These are phyloP conservation scores for Spongispora temasekensis DNA, from an alignment of 1,284 basidiomycete genomes.

Conservation along the genomic window DNA sequence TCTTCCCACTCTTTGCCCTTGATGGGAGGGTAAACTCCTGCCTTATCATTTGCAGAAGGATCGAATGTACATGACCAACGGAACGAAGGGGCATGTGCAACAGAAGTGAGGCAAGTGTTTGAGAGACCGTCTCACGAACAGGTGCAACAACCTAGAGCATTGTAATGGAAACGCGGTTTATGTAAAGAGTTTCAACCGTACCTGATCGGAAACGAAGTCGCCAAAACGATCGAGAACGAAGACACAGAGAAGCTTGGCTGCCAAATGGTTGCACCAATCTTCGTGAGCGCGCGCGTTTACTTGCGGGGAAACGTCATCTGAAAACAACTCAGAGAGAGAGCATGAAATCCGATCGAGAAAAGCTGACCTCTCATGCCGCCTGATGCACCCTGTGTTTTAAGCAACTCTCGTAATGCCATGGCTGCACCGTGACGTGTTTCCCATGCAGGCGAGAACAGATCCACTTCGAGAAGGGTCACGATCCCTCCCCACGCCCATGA, in stretches of 20 bases:
- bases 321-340: constrained; percentile 5
- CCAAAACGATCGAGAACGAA: constrained; percentile 97
- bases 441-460: constrained; percentile 89
- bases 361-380: constrained; percentile 76
- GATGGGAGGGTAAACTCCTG: constrained; percentile 68
- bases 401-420: constrained; percentile 86
- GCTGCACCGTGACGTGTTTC: constrained; percentile 95
- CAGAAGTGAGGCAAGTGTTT: constrained; percentile 89
- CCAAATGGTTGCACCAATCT: constrained; percentile 87
- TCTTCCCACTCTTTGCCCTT: constrained; percentile 41
- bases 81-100: constrained; percentile 82
- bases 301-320: constrained; percentile 50
- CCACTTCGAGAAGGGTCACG: constrained; percentile 79
- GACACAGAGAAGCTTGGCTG: constrained; percentile 86
- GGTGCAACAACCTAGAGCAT: constrained; percentile 82
- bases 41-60: constrained; percentile 91
- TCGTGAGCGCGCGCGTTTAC: constrained; percentile 75
- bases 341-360: not conserved
- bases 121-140: constrained; percentile 94
- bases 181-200: constrained; percentile 16
- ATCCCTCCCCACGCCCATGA: constrained; percentile 91
- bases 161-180: constrained; percentile 4
- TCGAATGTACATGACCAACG: constrained; percentile 78
- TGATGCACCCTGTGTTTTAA: constrained; percentile 83
- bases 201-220: constrained; percentile 96